These are phyloP conservation scores for Ophiostoma himal-ulmi DNA, from an alignment of 2,329 filamentous ascomycete species.

Conservation along the genomic window DNA sequence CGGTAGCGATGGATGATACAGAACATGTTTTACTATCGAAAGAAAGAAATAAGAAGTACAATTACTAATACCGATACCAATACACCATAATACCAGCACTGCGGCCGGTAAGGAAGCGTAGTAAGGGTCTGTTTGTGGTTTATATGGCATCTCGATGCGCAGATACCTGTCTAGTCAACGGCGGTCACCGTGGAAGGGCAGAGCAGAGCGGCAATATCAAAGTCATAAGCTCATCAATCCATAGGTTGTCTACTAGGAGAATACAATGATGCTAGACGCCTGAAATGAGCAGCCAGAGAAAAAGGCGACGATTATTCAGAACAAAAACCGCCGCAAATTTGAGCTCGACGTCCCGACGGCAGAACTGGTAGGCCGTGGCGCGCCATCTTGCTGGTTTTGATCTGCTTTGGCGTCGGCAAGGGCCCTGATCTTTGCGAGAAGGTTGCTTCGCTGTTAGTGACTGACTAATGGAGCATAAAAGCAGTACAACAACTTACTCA, in stretches of 20 bases:
- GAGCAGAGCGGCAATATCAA: neutral
- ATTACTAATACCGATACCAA: too few relatives aligned
- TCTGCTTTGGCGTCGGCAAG: slow-evolving; percentile 36
- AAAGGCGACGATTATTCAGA: neutral
- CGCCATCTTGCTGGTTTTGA: neutral
- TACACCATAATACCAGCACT: too few relatives aligned
- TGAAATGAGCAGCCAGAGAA: neutral
- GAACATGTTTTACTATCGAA: too few relatives aligned
- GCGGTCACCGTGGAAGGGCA: too few relatives aligned
- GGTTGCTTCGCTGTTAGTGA: slow-evolving; percentile 37
- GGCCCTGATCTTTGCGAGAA: slow-evolving; percentile 51
- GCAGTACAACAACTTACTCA: slow-evolving; percentile 43
- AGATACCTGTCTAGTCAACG: too few relatives aligned
- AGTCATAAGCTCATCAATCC: neutral
- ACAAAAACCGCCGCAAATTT: slow-evolving; percentile 7
- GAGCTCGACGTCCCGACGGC: slow-evolving; percentile 6
- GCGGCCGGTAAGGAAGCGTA: too few relatives aligned
- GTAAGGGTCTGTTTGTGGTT: too few relatives aligned
- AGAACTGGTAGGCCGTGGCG: neutral
- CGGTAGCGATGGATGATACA: too few relatives aligned
- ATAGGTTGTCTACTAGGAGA: neutral
- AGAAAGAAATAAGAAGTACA: too few relatives aligned
- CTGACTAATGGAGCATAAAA: slow-evolving; percentile 16
- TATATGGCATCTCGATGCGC: too few relatives aligned
- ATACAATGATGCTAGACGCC: neutral